Evolutionary conservation across 371 early-diverging fungal species (phyloP).

Genomic region (Caulochytrium protostelioides): DNA sequence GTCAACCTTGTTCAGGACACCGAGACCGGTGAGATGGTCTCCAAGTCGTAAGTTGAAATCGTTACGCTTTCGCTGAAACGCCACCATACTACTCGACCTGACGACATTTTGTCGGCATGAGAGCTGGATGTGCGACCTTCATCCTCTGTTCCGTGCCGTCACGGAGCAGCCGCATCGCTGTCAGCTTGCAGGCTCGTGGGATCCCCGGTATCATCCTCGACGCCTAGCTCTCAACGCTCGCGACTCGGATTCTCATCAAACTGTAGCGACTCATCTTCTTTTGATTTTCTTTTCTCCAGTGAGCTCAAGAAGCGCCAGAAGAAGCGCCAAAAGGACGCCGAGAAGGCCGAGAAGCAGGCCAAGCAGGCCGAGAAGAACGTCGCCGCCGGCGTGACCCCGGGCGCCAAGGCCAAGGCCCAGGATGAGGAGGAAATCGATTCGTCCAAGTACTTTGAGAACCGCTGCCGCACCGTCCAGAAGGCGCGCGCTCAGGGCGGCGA

Average conservation of each 20-base stretch:
- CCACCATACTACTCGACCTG: background rate
- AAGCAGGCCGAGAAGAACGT: constrained; percentile 34
- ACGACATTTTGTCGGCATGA: background rate
- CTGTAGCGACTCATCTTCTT: background rate
- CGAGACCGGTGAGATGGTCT: constrained; percentile 83
- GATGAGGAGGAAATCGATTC: constrained; percentile 67
- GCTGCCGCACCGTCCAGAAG: constrained; percentile 59
- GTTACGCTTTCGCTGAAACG: background rate
- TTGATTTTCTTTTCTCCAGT: constrained; percentile 15
- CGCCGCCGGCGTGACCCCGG: constrained; percentile 28
- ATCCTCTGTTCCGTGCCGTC: background rate
- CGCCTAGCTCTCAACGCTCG: background rate
- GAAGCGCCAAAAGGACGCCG: constrained; percentile 63
- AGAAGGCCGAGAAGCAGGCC: constrained; percentile 43
- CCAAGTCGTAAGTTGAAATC: constrained; percentile 49
- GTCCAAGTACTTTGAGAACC: constrained; percentile 92
- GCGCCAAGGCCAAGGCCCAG: constrained; percentile 15
- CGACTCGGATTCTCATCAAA: background rate
- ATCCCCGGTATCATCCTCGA: too few relatives aligned
- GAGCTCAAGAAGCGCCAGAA: constrained; percentile 84
- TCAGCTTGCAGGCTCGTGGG: background rate
- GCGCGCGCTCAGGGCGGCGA: constrained; percentile 49
- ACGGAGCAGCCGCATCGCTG: background rate
- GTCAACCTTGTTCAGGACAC: constrained; percentile 61
- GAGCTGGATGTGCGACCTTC: background rate